These are phyloP conservation scores for Tremella yokohamensis DNA, from an alignment of 768 basidiomycete species.

Conservation along the genomic window DNA sequence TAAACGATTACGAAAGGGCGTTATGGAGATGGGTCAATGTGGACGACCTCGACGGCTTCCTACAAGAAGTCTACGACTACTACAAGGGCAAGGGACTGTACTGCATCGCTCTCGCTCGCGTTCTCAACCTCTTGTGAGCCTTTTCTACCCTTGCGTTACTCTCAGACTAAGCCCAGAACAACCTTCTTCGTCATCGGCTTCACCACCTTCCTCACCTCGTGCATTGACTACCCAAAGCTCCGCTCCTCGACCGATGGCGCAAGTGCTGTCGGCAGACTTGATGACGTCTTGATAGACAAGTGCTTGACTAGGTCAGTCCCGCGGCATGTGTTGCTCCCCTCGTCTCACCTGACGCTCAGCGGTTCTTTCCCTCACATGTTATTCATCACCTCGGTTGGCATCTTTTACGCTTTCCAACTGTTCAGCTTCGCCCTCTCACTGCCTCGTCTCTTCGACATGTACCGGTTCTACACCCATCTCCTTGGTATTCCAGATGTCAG, in stretches of 20 bases:
- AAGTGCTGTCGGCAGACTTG: constrained; percentile 65
- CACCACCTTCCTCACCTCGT: constrained; percentile 91
- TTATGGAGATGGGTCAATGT: constrained; percentile 99
- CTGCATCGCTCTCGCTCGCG: constrained; percentile 83
- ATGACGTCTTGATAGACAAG: constrained; percentile 73
- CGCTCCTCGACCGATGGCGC: constrained; percentile 52
- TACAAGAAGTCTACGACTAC: constrained; percentile 87
- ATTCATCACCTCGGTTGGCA: constrained; percentile 61
- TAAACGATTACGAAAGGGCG: constrained; percentile 65
- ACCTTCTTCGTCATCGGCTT: constrained; percentile 98
- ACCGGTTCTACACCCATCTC: constrained; percentile 90
- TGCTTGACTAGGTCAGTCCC: constrained; percentile 75
- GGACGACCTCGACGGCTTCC: constrained; percentile 89
- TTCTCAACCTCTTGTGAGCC: constrained; percentile 88
- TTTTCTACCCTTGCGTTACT: neutral
- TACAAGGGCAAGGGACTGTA: constrained; percentile 96
- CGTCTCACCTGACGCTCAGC: constrained; percentile 14
- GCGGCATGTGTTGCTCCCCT: neutral
- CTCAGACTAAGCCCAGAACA: constrained; percentile 61
- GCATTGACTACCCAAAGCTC: constrained; percentile 84
- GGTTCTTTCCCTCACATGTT: constrained; percentile 43
- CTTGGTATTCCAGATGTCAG: constrained; percentile 90
- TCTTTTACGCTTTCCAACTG: constrained; percentile 86
- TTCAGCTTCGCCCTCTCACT: constrained; percentile 71
- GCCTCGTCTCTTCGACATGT: constrained; percentile 83